These are phyloP conservation scores for Tylopilus vinaceipallidus DNA, from an alignment of 768 basidiomycete genomes.

Conservation along the genomic window DNA sequence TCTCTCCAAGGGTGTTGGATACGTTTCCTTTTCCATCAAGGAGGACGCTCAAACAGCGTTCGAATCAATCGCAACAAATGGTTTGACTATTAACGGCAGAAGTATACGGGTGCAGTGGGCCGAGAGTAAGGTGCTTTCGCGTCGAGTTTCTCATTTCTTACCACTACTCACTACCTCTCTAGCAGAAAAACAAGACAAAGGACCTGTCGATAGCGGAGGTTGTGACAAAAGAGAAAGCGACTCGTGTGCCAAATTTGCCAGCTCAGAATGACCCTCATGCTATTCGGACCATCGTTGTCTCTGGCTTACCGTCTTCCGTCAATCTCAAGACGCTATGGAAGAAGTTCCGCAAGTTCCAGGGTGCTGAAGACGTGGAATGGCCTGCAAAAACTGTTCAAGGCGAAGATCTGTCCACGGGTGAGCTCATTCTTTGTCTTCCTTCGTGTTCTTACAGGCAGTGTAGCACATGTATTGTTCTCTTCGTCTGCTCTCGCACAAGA, in stretches of 20 bases:
- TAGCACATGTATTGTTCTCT: conserved; percentile 74
- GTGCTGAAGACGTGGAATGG: conserved; percentile 76
- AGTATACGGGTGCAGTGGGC: conserved; percentile 80
- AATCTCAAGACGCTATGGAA: conserved; percentile 78
- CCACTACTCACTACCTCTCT: not conserved
- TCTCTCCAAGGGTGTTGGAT: conserved; percentile 92
- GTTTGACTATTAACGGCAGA: conserved; percentile 64
- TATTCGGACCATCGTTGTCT: conserved; percentile 74
- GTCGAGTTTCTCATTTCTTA: too few species aligned
- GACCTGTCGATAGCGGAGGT: conserved; percentile 30
- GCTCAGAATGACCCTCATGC: conserved; percentile 68
- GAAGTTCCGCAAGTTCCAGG: conserved; percentile 76
- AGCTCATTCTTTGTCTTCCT: not conserved
- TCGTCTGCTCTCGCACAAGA: conserved; percentile 65
- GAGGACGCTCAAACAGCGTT: conserved; percentile 85
- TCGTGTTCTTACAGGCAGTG: not conserved
- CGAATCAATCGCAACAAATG: conserved; percentile 60
- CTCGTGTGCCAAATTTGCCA: conserved; percentile 33
- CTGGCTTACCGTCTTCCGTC: conserved; percentile 64
- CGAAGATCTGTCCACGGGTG: conserved; percentile 54
- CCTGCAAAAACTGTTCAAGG: conserved; percentile 47
- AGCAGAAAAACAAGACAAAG: conserved; percentile 44
- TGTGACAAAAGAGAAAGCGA: conserved; percentile 41
- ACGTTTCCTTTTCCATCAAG: conserved; percentile 85
- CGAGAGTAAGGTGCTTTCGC: conserved; percentile 59